Percentiles rank a stretch among this genome's conserved stretches.
phyloP scores from a whole-genome alignment of 768 basidiomycete species.

The Kwoniella bestiolae region DNA sequence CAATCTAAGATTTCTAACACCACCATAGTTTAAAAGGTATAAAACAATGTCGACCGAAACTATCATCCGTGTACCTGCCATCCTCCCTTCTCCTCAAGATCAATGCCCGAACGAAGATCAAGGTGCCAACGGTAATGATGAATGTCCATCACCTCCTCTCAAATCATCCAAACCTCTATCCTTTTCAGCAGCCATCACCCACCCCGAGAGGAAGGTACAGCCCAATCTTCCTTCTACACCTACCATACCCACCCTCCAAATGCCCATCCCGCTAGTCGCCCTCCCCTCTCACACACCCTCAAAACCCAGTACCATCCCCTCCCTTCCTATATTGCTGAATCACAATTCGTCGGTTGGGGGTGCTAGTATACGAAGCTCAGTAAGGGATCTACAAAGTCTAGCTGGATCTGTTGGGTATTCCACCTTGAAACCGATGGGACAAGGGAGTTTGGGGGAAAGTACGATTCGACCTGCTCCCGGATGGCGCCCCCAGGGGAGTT shows the following conservation, averaged over 20 bases:
- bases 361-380: conserved; percentile 3
- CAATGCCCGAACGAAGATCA: background rate
- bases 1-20: background rate
- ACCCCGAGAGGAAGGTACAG: background rate
- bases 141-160: conserved; percentile 8
- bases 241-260: background rate
- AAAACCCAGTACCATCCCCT: background rate
- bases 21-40: background rate
- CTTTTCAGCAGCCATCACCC: background rate
- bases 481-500: background rate
- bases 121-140: background rate
- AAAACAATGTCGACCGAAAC: background rate
- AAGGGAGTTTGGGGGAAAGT: background rate
- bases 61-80: background rate
- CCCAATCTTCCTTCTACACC: conserved; percentile 1
- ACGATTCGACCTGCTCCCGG: background rate
- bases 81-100: background rate
- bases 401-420: background rate
- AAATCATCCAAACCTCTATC: background rate
- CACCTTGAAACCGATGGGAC: background rate
- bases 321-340: background rate
- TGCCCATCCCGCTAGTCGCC: conserved; percentile 1
- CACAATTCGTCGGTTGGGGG: background rate
- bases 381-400: conserved; percentile 1
- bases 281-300: background rate